Evolutionary conservation across 2,329 filamentous ascomycete genomes (phyloP).

Genomic region (Sporothrix mexicana): DNA sequence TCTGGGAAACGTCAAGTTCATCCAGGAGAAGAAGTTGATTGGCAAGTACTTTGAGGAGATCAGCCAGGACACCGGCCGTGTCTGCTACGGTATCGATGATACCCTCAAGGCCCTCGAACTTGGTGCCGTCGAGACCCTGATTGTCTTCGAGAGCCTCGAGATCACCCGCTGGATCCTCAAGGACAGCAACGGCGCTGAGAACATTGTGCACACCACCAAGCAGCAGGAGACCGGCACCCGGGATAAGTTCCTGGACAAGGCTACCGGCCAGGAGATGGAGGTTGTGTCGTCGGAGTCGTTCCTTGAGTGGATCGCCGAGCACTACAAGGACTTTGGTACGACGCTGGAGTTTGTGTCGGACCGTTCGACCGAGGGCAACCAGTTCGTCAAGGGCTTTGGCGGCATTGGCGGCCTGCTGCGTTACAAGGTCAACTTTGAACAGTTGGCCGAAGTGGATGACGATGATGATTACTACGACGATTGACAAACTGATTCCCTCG

Average conservation of each 20-base stretch:
- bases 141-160: slow-evolving; percentile 97
- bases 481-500: slow-evolving; percentile 92
- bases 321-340: slow-evolving; percentile 97
- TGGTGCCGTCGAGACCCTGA: slow-evolving; percentile 90
- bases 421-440: slow-evolving; percentile 99
- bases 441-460: slow-evolving; percentile 88
- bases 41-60: slow-evolving; percentile 99
- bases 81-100: slow-evolving; percentile 98
- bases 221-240: slow-evolving; percentile 76
- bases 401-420: slow-evolving; percentile 96
- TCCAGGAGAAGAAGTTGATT: slow-evolving; percentile 99
- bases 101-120: slow-evolving; percentile 96
- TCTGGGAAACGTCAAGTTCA: slow-evolving; percentile 98
- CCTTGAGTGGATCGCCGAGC: slow-evolving; percentile 99
- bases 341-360: slow-evolving; percentile 97
- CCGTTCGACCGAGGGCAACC: slow-evolving; percentile 96
- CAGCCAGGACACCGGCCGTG: slow-evolving; percentile 92
- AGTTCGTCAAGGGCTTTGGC: slow-evolving; percentile 99
- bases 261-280: slow-evolving; percentile 97
- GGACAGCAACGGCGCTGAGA: slow-evolving; percentile 72
- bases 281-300: slow-evolving; percentile 85
- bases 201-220: slow-evolving; percentile 88
- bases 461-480: slow-evolving; percentile 93
- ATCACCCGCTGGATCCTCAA: slow-evolving; percentile 91
- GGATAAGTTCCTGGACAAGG: slow-evolving; percentile 90